Percentiles rank a stretch among this genome's conserved stretches.
These are phyloP conservation scores for Pichia terricola DNA, from an alignment of 1,139 yeast species.

Conservation along the genomic window DNA sequence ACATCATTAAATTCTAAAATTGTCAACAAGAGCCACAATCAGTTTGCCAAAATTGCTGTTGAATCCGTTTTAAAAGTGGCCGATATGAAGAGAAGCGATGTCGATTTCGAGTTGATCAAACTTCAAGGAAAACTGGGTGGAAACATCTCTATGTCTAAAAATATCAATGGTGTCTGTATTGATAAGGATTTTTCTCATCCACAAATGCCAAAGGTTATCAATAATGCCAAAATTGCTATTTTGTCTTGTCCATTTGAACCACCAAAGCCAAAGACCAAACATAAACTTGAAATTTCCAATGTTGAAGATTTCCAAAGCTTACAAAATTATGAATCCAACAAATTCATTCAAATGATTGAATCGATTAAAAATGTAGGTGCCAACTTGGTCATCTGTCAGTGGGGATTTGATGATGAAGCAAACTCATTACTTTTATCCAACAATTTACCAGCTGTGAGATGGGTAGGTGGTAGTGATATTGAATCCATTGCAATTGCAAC, in stretches of 20 bases:
- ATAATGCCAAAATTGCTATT: slow-evolving; percentile 84
- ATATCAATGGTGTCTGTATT: slow-evolving; percentile 83
- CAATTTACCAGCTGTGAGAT: slow-evolving; percentile 89
- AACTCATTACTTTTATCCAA: slow-evolving; percentile 85
- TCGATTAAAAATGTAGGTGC: slow-evolving; percentile 87
- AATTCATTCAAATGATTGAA: slow-evolving; percentile 85
- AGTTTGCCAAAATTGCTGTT: slow-evolving; percentile 94
- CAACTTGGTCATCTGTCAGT: slow-evolving; percentile 93
- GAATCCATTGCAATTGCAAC: slow-evolving; percentile 97
- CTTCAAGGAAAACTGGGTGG: slow-evolving; percentile 97
- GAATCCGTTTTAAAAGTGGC: slow-evolving; percentile 93
- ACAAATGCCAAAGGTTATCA: slow-evolving; percentile 82
- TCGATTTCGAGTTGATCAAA: slow-evolving; percentile 91
- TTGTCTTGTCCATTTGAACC: slow-evolving; percentile 99
- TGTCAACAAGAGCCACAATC: slow-evolving; percentile 87
- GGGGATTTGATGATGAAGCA: slow-evolving; percentile 99
- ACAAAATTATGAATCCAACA: slow-evolving; percentile 86
- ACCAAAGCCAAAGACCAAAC: slow-evolving; percentile 98
- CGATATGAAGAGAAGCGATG: slow-evolving; percentile 85
- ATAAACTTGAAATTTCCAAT: slow-evolving; percentile 82
- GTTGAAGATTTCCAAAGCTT: slow-evolving; percentile 89
- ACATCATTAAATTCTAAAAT: slow-evolving; percentile 94
- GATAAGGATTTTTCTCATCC: slow-evolving; percentile 98
- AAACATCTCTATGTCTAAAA: slow-evolving; percentile 69
- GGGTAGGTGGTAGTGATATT: slow-evolving; percentile 98